Percentiles rank a stretch among this genome's conserved stretches.
phyloP scores from a whole-genome alignment of 2,329 filamentous ascomycete species.

The Ramichloridium luteum region DNA sequence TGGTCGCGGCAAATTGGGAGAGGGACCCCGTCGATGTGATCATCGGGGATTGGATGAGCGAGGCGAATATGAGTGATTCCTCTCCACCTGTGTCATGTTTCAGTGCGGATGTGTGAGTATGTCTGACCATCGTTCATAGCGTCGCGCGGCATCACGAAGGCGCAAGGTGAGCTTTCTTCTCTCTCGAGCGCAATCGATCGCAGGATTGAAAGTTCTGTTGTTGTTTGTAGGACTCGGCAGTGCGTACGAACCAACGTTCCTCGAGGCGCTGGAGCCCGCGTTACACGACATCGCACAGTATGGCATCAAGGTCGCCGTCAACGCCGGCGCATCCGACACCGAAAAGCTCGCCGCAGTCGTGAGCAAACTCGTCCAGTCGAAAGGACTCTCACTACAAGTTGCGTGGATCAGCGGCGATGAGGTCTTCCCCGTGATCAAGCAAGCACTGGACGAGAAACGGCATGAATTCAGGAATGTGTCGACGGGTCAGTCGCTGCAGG shows the following conservation, averaged over 20 bases:
- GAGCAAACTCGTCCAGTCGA: constrained; percentile 23
- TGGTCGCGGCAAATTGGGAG: constrained; percentile 19
- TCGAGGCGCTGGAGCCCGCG: constrained; percentile 36
- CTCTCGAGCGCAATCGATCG: constrained; percentile 6
- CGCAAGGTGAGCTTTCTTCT: neutral
- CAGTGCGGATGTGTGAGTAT: too few species aligned
- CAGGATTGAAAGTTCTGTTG: constrained; percentile 1
- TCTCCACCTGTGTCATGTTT: too few species aligned
- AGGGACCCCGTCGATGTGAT: constrained; percentile 39
- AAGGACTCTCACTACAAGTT: constrained; percentile 33
- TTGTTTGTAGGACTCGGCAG: constrained; percentile 24
- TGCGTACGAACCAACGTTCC: constrained; percentile 41
- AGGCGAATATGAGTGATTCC: constrained; percentile 19
- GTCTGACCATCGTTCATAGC: too few species aligned
- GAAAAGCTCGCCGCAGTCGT: constrained; percentile 38
- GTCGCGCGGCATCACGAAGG: neutral
- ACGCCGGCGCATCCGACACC: constrained; percentile 46
- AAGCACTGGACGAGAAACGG: constrained; percentile 27
- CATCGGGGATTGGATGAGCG: constrained; percentile 40
- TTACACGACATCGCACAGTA: constrained; percentile 36
- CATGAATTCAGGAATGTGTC: constrained; percentile 25
- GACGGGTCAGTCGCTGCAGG: constrained; percentile 27
- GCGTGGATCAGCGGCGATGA: constrained; percentile 38
- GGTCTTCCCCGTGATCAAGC: constrained; percentile 24
- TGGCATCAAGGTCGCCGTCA: constrained; percentile 43